Percentiles rank a stretch among this genome's conserved stretches.
Conservation (phyloP, 345 rosid species). For the Melaleuca alternifolia region DNA sequence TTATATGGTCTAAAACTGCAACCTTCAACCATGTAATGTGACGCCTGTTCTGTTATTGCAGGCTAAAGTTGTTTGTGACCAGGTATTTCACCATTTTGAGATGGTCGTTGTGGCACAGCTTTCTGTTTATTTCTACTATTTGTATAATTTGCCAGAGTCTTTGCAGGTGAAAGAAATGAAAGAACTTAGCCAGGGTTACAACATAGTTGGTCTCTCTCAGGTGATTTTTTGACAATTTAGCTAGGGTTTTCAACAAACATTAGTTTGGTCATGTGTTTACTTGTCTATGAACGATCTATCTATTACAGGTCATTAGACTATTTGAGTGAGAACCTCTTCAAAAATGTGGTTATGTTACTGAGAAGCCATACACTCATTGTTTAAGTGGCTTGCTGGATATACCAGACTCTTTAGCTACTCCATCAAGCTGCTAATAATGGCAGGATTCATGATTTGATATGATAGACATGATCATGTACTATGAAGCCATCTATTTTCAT, state of each 20-base stretch:
- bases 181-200: conserved; percentile 70
- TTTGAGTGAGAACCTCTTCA: not conserved
- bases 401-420: not conserved
- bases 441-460: not conserved
- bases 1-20: not conserved
- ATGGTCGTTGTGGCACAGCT: not conserved
- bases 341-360: not conserved
- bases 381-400: not conserved
- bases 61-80: conserved; percentile 54
- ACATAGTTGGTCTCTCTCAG: conserved; percentile 91
- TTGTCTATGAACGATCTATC: not conserved
- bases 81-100: conserved; percentile 28
- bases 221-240: conserved; percentile 14
- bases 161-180: conserved; percentile 63
- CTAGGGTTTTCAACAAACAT: not conserved
- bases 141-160: not conserved
- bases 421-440: not conserved
- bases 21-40: not conserved
- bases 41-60: conserved; percentile 14
- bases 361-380: not conserved
- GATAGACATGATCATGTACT: not conserved
- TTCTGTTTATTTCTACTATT: not conserved
- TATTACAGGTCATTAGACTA: not conserved
- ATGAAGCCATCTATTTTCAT: not conserved
- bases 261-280: not conserved